Conservation (phyloP, 2,329 filamentous ascomycete genomes). For the Colletotrichum viniferum region DNA sequence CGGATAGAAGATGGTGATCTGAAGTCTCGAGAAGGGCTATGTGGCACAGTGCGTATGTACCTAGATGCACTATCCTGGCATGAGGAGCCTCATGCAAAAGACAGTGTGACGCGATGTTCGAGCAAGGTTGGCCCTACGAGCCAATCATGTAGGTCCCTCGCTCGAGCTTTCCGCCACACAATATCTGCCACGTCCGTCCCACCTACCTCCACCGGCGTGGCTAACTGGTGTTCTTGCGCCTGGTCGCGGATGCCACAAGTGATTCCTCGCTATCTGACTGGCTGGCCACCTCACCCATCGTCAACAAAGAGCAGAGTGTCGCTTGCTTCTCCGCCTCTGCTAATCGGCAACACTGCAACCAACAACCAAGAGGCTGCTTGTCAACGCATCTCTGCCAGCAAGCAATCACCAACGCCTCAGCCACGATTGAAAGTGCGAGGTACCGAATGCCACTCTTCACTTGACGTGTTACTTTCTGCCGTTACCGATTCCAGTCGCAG, state of each 20-base stretch:
- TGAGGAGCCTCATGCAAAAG: not conserved
- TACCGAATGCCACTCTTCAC: not conserved
- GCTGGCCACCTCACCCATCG: not conserved
- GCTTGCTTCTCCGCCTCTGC: not conserved
- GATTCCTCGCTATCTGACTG: not conserved
- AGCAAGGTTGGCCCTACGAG: not conserved
- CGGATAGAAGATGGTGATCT: not conserved
- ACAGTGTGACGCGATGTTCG: not conserved
- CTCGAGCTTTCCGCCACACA: not conserved
- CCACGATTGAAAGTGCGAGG: not conserved
- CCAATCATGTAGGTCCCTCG: constrained; percentile 1
- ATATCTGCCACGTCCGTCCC: constrained; percentile 12
- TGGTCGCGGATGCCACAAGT: not conserved
- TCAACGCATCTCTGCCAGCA: not conserved
- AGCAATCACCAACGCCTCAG: not conserved
- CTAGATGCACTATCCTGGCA: not conserved
- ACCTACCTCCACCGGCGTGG: not conserved
- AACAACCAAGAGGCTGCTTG: not conserved
- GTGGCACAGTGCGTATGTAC: not conserved
- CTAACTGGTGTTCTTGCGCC: not conserved
- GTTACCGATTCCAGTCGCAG: not conserved
- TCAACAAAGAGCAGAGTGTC: not conserved
- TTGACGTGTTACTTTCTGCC: not conserved
- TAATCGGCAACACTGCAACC: not conserved
- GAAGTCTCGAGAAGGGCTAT: not conserved